Percentiles rank a stretch among this genome's conserved stretches.
Evolutionary conservation across 495 filamentous ascomycete species (phyloP).

Genomic region (Hypomontagnella submonticulosa): DNA sequence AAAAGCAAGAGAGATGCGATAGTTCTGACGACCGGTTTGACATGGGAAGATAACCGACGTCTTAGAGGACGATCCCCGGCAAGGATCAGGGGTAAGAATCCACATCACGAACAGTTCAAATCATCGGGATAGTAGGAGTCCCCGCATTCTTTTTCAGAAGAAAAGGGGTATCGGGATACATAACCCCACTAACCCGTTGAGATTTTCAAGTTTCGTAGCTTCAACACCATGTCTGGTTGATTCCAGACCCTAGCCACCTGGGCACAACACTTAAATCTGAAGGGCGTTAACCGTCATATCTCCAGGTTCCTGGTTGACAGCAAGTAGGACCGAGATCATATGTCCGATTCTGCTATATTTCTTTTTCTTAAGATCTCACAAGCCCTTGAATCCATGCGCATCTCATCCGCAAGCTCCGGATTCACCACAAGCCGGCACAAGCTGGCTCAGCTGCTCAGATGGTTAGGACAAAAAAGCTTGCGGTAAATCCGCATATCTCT

Average conservation of each 20-base stretch:
- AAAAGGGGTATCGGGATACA: constrained; percentile 30
- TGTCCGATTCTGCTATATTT: background rate
- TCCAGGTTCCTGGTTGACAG: constrained; percentile 20
- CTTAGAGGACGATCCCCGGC: constrained; percentile 39
- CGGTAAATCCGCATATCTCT: background rate
- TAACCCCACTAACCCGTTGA: constrained; percentile 20
- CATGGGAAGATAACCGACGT: constrained; percentile 43
- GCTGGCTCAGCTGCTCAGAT: too few relatives aligned
- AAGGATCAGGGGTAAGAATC: constrained; percentile 41
- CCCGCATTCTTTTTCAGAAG: constrained; percentile 34
- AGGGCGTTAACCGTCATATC: constrained; percentile 11
- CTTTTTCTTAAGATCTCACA: constrained; percentile 6
- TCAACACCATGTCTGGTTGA: constrained; percentile 13
- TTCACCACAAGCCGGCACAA: too few relatives aligned
- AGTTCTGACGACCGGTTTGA: constrained; percentile 27
- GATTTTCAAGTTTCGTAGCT: constrained; percentile 8
- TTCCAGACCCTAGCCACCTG: constrained; percentile 25
- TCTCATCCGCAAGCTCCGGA: too few relatives aligned
- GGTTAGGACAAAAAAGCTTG: background rate
- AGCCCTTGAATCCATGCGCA: too few relatives aligned
- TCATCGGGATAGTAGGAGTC: constrained; percentile 26
- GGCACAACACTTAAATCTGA: constrained; percentile 13
- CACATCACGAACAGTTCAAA: constrained; percentile 23
- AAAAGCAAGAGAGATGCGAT: constrained; percentile 20
- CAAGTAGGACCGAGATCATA: constrained; percentile 11